phyloP scores from a whole-genome alignment of 164 flowering plant genomes.

The Vitis cinerea region DNA sequence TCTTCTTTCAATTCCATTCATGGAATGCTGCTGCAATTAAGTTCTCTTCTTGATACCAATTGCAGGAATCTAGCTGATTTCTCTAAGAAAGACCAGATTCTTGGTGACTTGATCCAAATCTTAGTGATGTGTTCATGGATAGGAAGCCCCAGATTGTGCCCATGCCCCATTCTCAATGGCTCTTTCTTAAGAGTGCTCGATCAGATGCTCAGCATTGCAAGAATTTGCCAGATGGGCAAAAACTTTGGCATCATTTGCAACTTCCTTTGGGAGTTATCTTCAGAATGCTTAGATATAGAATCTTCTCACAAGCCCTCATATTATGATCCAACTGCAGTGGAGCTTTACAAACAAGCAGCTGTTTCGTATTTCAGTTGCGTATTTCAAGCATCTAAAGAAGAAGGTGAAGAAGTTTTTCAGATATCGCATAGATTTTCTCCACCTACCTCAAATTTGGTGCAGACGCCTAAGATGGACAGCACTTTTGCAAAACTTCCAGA shows the following conservation, averaged over 20 bases:
- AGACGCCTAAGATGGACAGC: slow-evolving; percentile 26
- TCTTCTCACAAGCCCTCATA: slow-evolving; percentile 29
- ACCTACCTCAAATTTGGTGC: slow-evolving; percentile 19
- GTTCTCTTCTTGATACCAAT: slow-evolving; percentile 72
- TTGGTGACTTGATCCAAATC: slow-evolving; percentile 52
- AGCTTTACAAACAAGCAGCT: slow-evolving; percentile 75
- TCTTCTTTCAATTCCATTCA: slow-evolving; percentile 71
- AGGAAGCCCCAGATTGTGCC: slow-evolving; percentile 57
- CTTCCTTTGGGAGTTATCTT: slow-evolving; percentile 59
- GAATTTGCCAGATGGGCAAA: slow-evolving; percentile 41
- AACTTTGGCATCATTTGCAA: slow-evolving; percentile 37
- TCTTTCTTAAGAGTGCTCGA: slow-evolving; percentile 62
- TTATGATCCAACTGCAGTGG: slow-evolving; percentile 77
- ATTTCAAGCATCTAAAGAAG: slow-evolving; percentile 40
- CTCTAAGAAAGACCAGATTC: slow-evolving; percentile 59
- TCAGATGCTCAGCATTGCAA: slow-evolving; percentile 70
- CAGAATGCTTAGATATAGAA: slow-evolving; percentile 56
- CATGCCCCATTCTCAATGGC: slow-evolving; percentile 66
- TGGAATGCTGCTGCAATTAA: slow-evolving; percentile 79
- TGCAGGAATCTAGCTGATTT: slow-evolving; percentile 68
- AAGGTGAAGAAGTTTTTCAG: slow-evolving; percentile 29
- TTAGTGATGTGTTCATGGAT: slow-evolving; percentile 69
- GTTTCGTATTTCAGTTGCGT: slow-evolving; percentile 71
- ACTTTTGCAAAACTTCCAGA: slow-evolving; percentile 36
- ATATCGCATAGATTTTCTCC: slow-evolving; percentile 18